These are phyloP conservation scores for Curvularia lunata DNA, from an alignment of 2,329 filamentous ascomycete species.

Conservation along the genomic window DNA sequence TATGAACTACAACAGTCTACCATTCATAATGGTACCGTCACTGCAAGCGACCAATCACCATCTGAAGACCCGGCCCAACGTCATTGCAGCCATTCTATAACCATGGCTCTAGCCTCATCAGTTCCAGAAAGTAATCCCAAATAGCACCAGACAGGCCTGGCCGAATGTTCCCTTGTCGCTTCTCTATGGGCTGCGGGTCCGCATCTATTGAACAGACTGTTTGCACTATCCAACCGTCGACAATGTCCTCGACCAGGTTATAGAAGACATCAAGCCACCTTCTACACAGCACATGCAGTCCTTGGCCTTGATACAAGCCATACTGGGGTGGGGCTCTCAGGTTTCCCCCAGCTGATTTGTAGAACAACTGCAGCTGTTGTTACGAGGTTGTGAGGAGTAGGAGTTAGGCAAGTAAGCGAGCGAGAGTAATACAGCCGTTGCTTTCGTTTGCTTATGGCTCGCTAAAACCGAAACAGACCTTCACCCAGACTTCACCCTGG, in stretches of 20 bases:
- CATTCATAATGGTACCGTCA: slow-evolving; percentile 13
- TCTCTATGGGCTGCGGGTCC: slow-evolving; percentile 33
- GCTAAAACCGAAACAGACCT: no score
- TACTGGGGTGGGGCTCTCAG: no score
- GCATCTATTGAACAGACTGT: slow-evolving; percentile 11
- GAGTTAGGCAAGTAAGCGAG: no score
- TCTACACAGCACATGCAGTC: neutral
- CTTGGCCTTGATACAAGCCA: neutral
- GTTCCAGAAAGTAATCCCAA: slow-evolving; percentile 22
- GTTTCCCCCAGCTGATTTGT: no score
- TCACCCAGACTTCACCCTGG: no score
- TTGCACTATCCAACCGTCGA: slow-evolving; percentile 3
- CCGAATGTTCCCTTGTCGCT: slow-evolving; percentile 32
- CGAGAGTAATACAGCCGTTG: no score
- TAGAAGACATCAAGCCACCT: slow-evolving; percentile 1
- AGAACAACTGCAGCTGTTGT: no score
- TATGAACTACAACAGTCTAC: neutral
- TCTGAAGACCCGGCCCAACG: slow-evolving; percentile 16
- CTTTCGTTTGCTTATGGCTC: no score
- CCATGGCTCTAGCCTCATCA: slow-evolving; percentile 7
- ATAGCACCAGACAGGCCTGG: slow-evolving; percentile 30
- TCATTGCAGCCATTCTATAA: slow-evolving; percentile 11
- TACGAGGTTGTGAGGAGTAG: no score
- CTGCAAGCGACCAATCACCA: slow-evolving; percentile 21
- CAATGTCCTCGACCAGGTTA: neutral